Conservation (phyloP, 148 eudicot species). For the Heliamphora exappendiculata region DNA sequence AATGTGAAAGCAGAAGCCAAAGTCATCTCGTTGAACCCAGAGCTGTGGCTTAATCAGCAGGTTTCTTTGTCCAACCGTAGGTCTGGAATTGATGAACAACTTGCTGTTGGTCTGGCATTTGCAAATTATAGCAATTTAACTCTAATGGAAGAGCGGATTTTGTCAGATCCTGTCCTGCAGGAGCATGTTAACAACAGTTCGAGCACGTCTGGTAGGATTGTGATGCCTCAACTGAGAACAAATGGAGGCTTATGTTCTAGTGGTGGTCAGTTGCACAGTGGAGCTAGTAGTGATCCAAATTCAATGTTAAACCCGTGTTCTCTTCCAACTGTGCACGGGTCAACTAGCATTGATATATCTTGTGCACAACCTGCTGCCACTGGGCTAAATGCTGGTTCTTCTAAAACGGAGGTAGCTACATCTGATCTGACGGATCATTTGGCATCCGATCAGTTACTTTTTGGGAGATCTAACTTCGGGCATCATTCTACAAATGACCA, state of each 20-base stretch:
- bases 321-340: constrained; percentile 9
- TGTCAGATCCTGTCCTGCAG: constrained; percentile 14
- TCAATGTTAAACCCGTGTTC: constrained; percentile 10
- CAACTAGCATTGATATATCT: too few relatives aligned
- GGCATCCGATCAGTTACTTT: constrained; percentile 13
- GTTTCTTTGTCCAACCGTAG: constrained; percentile 25
- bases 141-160: constrained; percentile 20
- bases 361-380: too few relatives aligned
- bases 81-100: constrained; percentile 21
- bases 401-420: constrained; percentile 13
- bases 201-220: constrained; percentile 16
- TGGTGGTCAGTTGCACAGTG: constrained; percentile 20
- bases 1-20: constrained; percentile 27
- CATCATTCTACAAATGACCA: constrained; percentile 11
- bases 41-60: constrained; percentile 26
- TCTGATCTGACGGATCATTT: constrained; percentile 23
- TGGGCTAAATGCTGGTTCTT: constrained; percentile 23
- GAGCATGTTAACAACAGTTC: constrained; percentile 12
- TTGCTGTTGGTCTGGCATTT: constrained; percentile 23
- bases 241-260: constrained; percentile 14
- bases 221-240: constrained; percentile 16
- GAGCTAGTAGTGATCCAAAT: constrained; percentile 3
- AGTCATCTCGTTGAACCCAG: constrained; percentile 32
- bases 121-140: constrained; percentile 21
- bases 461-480: constrained; percentile 13